These are phyloP conservation scores for Echria macrotheca DNA, from an alignment of 495 filamentous ascomycete species.

Conservation along the genomic window DNA sequence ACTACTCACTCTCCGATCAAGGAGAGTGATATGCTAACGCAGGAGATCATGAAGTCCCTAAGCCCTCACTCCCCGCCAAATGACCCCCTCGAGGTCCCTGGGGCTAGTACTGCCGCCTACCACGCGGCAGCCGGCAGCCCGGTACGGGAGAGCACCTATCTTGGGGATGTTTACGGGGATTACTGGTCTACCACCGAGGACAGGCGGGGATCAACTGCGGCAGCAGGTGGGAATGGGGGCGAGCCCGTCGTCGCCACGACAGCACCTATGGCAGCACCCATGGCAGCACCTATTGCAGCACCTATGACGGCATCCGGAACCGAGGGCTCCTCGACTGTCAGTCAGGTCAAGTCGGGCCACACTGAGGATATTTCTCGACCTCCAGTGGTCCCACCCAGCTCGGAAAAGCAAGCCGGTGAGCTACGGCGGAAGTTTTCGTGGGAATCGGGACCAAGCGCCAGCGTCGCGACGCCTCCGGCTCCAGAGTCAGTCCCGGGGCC, in stretches of 20 bases:
- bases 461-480: not conserved
- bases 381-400: no score
- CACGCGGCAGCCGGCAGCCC: slow-evolving; percentile 18
- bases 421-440: slow-evolving; percentile 47
- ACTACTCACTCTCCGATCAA: slow-evolving; percentile 53
- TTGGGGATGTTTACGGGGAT: slow-evolving; percentile 41
- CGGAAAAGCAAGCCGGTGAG: not conserved
- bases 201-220: slow-evolving; percentile 9
- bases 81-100: slow-evolving; percentile 7
- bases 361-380: no score
- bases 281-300: no score
- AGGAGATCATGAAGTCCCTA: slow-evolving; percentile 77
- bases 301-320: no score
- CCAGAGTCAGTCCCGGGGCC: slow-evolving; percentile 1
- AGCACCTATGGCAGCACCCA: no score
- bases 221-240: no score
- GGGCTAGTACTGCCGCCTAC: slow-evolving; percentile 12
- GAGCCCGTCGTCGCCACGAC: no score
- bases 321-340: no score
- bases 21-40: slow-evolving; percentile 70
- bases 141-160: slow-evolving; percentile 40
- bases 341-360: no score
- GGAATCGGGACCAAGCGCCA: slow-evolving; percentile 29
- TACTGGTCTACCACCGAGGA: slow-evolving; percentile 34
- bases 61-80: slow-evolving; percentile 39